Base-by-base conservation (phyloP, 108 stramenopile species). In the Pseudonitzschia pungens region DNA sequence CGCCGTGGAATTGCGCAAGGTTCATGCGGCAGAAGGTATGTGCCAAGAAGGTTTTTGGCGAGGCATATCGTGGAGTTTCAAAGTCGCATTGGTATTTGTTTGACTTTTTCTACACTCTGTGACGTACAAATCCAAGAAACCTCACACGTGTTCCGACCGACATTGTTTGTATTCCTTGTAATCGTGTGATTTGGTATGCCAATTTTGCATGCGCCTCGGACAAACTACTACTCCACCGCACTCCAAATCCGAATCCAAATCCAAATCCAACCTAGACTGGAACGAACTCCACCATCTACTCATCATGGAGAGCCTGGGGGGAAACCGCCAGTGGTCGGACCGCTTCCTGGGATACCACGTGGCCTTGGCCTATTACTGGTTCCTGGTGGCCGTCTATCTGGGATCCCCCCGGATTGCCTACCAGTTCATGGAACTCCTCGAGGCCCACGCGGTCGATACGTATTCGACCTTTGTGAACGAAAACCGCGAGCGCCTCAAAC, bases 241-340 rank as follows among this genome's bases (percentile, higher is more conserved):
- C 36, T 2, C 36, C 2, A 36, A 36, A 36, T 6, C 4, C 36
- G 65, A 76, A 41, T 73, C 85, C 91, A 92, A 75, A 93, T 84
- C 70, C 50, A 43, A 36, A 32, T 93, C 95, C 67, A 95, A 97
- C 80, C 81, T 84, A 45, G 92, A 89, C 79, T 65, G 16, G 70
- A 99, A 99, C 75, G 98, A 99, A 78, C 65, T 95, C 66, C 97
- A 97, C 74, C 98, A 99, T 79, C 80, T 99, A 27, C 77, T 97
- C 9, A 99, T 99, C 77, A 96, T 97, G 96, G 98, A 98, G 74
- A 77, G 82, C 71, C 79, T 98, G 40, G 97, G 97, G 28, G 97
- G 97, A 7, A 95, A 96, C 71, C 70, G 53, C 36, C 65, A 68
- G 12, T 71, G 52, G 56, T 85, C 11, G 92, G 93, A 76, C 83